Evolutionary conservation across 1,284 basidiomycete genomes (phyloP).

Genomic region (Trichosporon coremiiforme): DNA sequence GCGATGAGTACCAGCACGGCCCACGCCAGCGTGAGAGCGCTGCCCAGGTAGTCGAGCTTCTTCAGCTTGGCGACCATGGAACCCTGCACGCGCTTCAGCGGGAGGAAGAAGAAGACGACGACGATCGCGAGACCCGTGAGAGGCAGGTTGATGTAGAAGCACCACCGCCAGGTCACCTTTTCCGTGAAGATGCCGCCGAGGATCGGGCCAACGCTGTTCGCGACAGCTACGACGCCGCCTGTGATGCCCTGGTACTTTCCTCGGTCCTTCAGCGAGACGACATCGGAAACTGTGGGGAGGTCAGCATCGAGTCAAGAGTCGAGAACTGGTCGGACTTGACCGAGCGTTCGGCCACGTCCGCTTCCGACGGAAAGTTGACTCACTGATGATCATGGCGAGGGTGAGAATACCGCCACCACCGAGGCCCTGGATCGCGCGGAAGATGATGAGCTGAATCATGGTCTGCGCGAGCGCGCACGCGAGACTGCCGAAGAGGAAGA

Average conservation of each 20-base stretch:
- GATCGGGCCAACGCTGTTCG: conserved; percentile 50
- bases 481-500: conserved; percentile 61
- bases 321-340: neutral
- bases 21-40: conserved; percentile 62
- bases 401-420: conserved; percentile 46
- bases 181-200: conserved; percentile 50
- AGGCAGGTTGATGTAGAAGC: conserved; percentile 65
- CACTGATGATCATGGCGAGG: conserved; percentile 38
- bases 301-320: neutral
- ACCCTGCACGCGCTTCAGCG: conserved; percentile 67
- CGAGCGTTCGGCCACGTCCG: neutral
- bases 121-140: conserved; percentile 61
- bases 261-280: conserved; percentile 49
- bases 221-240: conserved; percentile 45
- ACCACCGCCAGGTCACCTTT: conserved; percentile 46
- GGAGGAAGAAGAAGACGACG: conserved; percentile 64
- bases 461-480: conserved; percentile 63
- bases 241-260: conserved; percentile 54
- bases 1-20: conserved; percentile 68
- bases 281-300: conserved; percentile 34
- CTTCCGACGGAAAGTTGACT: neutral
- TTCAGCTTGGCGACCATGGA: conserved; percentile 63
- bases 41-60: conserved; percentile 68
- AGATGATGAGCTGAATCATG: conserved; percentile 70
- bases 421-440: conserved; percentile 56